Percentiles rank a stretch among this genome's conserved stretches.
Evolutionary conservation across 768 basidiomycete genomes (phyloP).

Genomic region (Gyrodon lividus): DNA sequence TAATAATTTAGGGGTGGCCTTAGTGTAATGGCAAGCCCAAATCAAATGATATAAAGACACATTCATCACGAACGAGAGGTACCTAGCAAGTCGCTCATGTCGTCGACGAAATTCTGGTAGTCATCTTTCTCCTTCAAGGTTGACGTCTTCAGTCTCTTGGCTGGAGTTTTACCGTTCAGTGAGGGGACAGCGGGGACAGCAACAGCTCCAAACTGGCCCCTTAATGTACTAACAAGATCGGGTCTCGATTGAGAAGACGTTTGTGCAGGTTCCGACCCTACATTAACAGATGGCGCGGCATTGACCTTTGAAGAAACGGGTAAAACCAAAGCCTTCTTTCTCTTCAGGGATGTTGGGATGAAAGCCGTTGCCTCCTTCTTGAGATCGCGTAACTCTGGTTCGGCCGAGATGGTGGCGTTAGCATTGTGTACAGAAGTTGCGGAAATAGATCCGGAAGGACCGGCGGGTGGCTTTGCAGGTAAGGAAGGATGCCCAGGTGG

Average conservation of each 20-base stretch:
- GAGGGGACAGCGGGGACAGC: slow-evolving; percentile 17
- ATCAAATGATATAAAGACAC: neutral
- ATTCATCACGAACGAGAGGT: slow-evolving; percentile 15
- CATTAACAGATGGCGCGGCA: slow-evolving; percentile 58
- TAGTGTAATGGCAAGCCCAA: no score
- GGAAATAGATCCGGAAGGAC: slow-evolving; percentile 37
- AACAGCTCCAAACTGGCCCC: slow-evolving; percentile 53
- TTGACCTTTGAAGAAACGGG: slow-evolving; percentile 48
- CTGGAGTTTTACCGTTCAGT: slow-evolving; percentile 13
- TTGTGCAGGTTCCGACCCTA: slow-evolving; percentile 26
- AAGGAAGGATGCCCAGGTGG: slow-evolving; percentile 41
- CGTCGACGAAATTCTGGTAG: slow-evolving; percentile 75
- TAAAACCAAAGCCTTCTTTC: slow-evolving; percentile 52
- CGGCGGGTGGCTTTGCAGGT: slow-evolving; percentile 38
- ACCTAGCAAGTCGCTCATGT: slow-evolving; percentile 66
- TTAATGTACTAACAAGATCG: slow-evolving; percentile 63
- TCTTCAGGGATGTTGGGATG: slow-evolving; percentile 78
- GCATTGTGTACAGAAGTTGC: slow-evolving; percentile 42
- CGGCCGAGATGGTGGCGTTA: slow-evolving; percentile 77
- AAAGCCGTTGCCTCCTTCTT: slow-evolving; percentile 95
- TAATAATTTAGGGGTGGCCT: no score
- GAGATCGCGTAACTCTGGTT: slow-evolving; percentile 85
- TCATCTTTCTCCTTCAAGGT: slow-evolving; percentile 55
- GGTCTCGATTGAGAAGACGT: slow-evolving; percentile 46
- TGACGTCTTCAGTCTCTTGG: slow-evolving; percentile 21